Percentiles rank a stretch among this genome's conserved stretches.
These are phyloP conservation scores for Zelonia costaricensis DNA, from an alignment of 208 protist species.

Conservation along the genomic window DNA sequence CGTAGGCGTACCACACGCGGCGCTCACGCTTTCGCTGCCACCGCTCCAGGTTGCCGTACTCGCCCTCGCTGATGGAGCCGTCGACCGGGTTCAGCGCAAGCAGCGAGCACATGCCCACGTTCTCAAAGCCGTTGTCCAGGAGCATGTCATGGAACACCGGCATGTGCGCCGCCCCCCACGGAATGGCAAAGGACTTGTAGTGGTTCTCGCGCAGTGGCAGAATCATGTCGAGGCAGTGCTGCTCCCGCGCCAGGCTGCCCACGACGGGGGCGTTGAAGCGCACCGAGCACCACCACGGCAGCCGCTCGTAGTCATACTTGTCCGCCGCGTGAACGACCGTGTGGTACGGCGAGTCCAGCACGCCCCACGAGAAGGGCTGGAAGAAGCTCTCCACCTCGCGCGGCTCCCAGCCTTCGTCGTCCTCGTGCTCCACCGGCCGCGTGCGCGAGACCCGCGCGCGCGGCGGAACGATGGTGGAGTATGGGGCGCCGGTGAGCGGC, in stretches of 20 bases:
- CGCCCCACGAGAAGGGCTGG: constrained; percentile 90
- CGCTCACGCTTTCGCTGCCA: constrained; percentile 37
- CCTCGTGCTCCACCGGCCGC: constrained; percentile 59
- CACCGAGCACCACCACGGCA: constrained; percentile 82
- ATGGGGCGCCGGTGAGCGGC: constrained; percentile 58
- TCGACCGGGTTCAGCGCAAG: constrained; percentile 63
- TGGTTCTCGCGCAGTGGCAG: constrained; percentile 45
- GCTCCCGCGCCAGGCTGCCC: constrained; percentile 68
- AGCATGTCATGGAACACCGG: constrained; percentile 88
- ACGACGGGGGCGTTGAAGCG: constrained; percentile 76
- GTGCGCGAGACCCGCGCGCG: constrained; percentile 25
- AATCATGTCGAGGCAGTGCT: constrained; percentile 85
- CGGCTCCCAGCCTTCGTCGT: constrained; percentile 87
- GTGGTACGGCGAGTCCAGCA: constrained; percentile 63
- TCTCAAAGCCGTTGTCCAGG: constrained; percentile 78
- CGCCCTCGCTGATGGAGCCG: constrained; percentile 70
- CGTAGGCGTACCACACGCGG: constrained; percentile 26
- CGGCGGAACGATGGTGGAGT: constrained; percentile 76
- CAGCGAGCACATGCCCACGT: constrained; percentile 70
- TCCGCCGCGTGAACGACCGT: constrained; percentile 88
- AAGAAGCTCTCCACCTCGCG: constrained; percentile 71
- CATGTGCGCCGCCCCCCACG: constrained; percentile 87
- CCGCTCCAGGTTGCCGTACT: constrained; percentile 51
- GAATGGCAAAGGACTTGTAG: constrained; percentile 85
- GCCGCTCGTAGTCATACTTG: constrained; percentile 83